These are phyloP conservation scores for Cytidiella melzeri DNA, from an alignment of 768 basidiomycete genomes.

Conservation along the genomic window DNA sequence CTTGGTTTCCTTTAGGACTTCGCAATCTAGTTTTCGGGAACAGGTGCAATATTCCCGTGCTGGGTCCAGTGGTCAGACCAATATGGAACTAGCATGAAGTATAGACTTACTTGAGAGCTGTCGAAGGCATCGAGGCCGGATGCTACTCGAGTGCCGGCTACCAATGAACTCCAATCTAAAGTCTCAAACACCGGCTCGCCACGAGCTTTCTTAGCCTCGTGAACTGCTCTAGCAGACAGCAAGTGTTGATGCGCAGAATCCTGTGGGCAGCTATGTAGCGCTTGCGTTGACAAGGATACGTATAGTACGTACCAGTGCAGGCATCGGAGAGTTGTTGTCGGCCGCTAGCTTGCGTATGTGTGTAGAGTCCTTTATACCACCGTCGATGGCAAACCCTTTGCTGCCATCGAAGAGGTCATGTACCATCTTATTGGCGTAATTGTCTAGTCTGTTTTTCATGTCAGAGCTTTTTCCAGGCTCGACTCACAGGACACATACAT, in stretches of 20 bases:
- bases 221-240: slow-evolving; percentile 71
- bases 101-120: slow-evolving; percentile 25
- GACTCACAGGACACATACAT: slow-evolving; percentile 5
- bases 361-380: slow-evolving; percentile 84
- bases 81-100: neutral
- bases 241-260: slow-evolving; percentile 75
- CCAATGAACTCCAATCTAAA: slow-evolving; percentile 79
- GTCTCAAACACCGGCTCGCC: slow-evolving; percentile 47
- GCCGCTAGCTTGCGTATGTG: slow-evolving; percentile 68
- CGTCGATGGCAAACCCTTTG: slow-evolving; percentile 73
- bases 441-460: slow-evolving; percentile 37
- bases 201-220: slow-evolving; percentile 38
- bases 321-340: slow-evolving; percentile 65
- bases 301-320: slow-evolving; percentile 33
- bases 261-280: no score
- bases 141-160: slow-evolving; percentile 71
- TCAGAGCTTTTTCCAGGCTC: neutral
- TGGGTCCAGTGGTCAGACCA: neutral
- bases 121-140: slow-evolving; percentile 55
- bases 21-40: no score
- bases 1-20: no score
- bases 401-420: slow-evolving; percentile 70
- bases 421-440: slow-evolving; percentile 64
- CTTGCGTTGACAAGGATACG: neutral
- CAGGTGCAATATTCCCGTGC: slow-evolving; percentile 17